Percentiles rank a stretch among this genome's conserved stretches.
Evolutionary conservation across 2,329 filamentous ascomycete genomes (phyloP).

Genomic region (Zopfia rhizophila): DNA sequence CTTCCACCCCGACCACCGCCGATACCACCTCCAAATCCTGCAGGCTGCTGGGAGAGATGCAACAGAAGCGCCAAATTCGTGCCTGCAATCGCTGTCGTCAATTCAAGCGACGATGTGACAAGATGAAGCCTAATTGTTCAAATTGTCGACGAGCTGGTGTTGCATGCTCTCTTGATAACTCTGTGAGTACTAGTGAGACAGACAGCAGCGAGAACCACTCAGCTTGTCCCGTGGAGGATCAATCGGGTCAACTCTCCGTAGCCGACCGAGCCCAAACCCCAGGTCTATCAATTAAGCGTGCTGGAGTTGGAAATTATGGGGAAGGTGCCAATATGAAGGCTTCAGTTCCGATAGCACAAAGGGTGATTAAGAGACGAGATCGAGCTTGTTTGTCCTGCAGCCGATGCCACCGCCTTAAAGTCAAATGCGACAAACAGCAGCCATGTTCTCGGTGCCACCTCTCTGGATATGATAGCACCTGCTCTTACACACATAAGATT

Average conservation of each 20-base stretch:
- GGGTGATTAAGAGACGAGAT: slow-evolving; percentile 20
- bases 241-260: too few relatives aligned
- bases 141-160: slow-evolving; percentile 22
- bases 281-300: too few relatives aligned
- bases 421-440: slow-evolving; percentile 32
- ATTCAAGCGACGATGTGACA: slow-evolving; percentile 31
- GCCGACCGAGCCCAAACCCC: too few relatives aligned
- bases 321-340: not conserved
- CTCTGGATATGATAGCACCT: slow-evolving; percentile 22
- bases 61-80: slow-evolving; percentile 18
- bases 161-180: slow-evolving; percentile 17
- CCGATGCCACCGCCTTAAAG: slow-evolving; percentile 35
- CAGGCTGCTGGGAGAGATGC: too few relatives aligned
- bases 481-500: slow-evolving; percentile 26
- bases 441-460: slow-evolving; percentile 31
- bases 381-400: slow-evolving; percentile 32
- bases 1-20: slow-evolving; percentile 21
- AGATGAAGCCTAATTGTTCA: slow-evolving; percentile 24
- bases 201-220: too few relatives aligned
- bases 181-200: not conserved
- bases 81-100: slow-evolving; percentile 30
- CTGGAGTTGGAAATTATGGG: too few relatives aligned
- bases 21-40: not conserved
- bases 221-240: too few relatives aligned
- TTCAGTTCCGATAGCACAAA: slow-evolving; percentile 2